Evolutionary conservation across 495 filamentous ascomycete genomes (phyloP), one percentile per base, ranked within the genome.

Genomic region (Aspergillus wentii): DNA sequence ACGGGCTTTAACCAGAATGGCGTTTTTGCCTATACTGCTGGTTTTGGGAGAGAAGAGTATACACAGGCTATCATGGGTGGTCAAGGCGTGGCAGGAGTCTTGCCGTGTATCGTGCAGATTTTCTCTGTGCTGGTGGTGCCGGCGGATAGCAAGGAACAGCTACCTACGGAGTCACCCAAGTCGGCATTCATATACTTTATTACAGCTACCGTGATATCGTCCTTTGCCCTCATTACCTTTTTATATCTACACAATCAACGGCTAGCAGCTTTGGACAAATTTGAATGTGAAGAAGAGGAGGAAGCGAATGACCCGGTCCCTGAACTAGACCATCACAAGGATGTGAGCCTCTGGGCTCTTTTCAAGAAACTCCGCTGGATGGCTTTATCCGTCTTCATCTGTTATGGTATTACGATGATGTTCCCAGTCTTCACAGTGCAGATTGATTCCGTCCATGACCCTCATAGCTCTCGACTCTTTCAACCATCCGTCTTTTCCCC

Each of bases 61-160:
- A 95, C 85, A 33, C 90, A 96, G 59, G 92, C 83, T 14, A 89
- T 97, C 58, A 97, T 99, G 94, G 80, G 80, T 17, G 92, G 92
- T 7, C 92, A 99, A 58, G 94, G 80, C 11, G 70, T 97, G 5
- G 89, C 92, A 1, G 92, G 92, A 21, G 90, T 99, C 3, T 71
- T 97, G 10, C 94, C 92, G 0, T 85, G 85, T 28, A 74, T 95
- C 39, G 85, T 85, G 0, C 91, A 78, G 51, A 92, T 96, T 45
- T 51, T 86, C 26, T 85, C 88, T 2, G 86, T 91, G 19, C 69
- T 97, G 20, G 75, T 79, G 0, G 75, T 90, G 9, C 72, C 81
- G 0, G 46, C 44, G 25, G 41, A 49, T 16, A 33, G 41, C 27
- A 30, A 27, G 9, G 16, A 27, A 10, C 17, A 36, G 14, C 41